Evolutionary conservation across 169 alveolate species (phyloP), one percentile per base, ranked within the genome.

Genomic region (Plasmodium cynomolgi): DNA sequence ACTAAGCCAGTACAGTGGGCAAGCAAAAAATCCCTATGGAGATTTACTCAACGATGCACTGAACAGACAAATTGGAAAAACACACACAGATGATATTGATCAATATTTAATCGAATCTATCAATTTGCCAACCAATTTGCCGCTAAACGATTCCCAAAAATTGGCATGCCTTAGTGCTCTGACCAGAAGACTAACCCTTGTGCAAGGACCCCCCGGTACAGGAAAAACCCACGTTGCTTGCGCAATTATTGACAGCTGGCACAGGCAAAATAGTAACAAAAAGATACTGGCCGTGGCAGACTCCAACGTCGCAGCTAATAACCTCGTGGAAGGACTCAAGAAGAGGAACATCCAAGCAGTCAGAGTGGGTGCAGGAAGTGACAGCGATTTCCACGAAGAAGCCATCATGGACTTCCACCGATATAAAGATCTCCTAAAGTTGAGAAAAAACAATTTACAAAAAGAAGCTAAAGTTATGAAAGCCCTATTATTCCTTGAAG

Each of bases 131-230:
- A 96, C 97, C 1, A 93, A 68, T 58, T 88, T 96, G 47, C 95
- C 97, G 11, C 81, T 96, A 71, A 95, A 96, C 47, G 96, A 92
- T 71, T 83, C 97, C 4, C 98, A 96, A 93, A 82, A 92, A 34
- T 92, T 81, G 26, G 98, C 98, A 6, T 93, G 97, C 33, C 33
- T 83, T 73, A 91, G 95, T 44, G 98, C 98, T 1, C 34, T 96
- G 0, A 79, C 91, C 26, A 91, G 96, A 81, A 82, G 96, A 39
- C 11, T 96, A 47, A 95, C 98, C 20, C 94, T 96, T n/a, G 96
- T 96, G 47, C 98, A 96, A 90, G 98, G 98, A 5, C 98, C 98
- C 7, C 98, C 98, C 41, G 98, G 98, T n/a, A 96, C 98, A 9
- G 98, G 98, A 26, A 96, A 96, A 84, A 96, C 98, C 6, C 97